These are phyloP conservation scores for Daedaleopsis nitida DNA, from an alignment of 768 basidiomycete genomes.

Conservation along the genomic window DNA sequence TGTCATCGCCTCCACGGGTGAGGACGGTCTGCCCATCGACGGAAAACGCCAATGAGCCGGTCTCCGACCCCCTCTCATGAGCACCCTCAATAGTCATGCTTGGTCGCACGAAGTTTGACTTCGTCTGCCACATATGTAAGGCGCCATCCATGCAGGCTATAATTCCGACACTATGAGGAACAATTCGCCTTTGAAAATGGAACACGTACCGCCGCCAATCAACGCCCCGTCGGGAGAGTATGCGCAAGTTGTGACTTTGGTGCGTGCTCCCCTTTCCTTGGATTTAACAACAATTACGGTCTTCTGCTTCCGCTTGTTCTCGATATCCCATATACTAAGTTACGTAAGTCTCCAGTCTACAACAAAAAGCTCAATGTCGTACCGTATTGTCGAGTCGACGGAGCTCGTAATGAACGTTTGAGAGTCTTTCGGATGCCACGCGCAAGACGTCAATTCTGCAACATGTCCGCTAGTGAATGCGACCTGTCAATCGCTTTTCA, in stretches of 20 bases:
- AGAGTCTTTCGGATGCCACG: conserved; percentile 90
- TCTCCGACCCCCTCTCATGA: conserved; percentile 84
- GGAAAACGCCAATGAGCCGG: conserved; percentile 85
- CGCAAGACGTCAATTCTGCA: conserved; percentile 83
- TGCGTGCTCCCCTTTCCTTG: conserved; percentile 91
- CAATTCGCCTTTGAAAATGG: conserved; percentile 1
- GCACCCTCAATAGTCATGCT: conserved; percentile 85
- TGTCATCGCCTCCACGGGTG: conserved; percentile 93
- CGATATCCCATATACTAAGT: conserved; percentile 89
- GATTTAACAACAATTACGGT: conserved; percentile 95
- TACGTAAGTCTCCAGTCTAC: not conserved
- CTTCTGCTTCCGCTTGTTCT: conserved; percentile 93
- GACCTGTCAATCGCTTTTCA: conserved; percentile 1
- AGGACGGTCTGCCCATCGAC: conserved; percentile 84
- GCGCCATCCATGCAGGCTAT: conserved; percentile 90
- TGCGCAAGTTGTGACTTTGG: conserved; percentile 84
- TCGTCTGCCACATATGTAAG: conserved; percentile 90
- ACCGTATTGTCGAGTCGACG: conserved; percentile 96
- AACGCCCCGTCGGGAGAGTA: conserved; percentile 90
- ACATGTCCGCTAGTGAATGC: conserved; percentile 79
- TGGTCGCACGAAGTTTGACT: conserved; percentile 91
- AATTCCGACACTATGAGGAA: conserved; percentile 4
- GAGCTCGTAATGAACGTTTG: conserved; percentile 89
- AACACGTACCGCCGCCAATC: conserved; percentile 79
- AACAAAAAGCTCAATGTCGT: conserved; percentile 18